Conservation (phyloP, 257 asterid genomes). For the Salvia rosmarinus region DNA sequence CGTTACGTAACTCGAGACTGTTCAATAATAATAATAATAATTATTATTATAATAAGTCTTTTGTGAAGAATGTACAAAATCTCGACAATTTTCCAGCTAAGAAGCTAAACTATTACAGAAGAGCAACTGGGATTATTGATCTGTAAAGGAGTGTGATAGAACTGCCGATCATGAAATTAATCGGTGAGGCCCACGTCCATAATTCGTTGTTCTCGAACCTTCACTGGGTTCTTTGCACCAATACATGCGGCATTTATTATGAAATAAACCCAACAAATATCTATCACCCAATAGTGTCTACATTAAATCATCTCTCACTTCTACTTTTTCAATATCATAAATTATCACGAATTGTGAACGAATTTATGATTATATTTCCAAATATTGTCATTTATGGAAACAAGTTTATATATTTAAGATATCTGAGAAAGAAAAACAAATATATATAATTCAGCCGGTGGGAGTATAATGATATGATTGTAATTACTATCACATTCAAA, state of each 20-base stretch:
- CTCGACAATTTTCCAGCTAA: conserved; percentile 17
- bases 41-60: background rate
- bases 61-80: background rate
- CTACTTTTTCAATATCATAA: background rate
- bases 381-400: too few species aligned
- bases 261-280: background rate
- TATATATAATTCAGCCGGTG: too few species aligned
- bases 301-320: background rate
- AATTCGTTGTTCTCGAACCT: background rate
- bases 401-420: too few species aligned
- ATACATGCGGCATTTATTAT: background rate
- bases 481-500: too few species aligned
- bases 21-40: background rate
- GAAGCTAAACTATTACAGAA: conserved; percentile 16
- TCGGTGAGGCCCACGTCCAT: background rate
- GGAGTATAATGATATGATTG: too few species aligned
- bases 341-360: background rate
- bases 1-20: too few species aligned
- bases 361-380: too few species aligned
- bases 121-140: background rate
- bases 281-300: background rate
- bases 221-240: background rate
- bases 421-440: too few species aligned
- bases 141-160: conserved; percentile 14
- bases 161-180: background rate